These are phyloP conservation scores for Trametes cingulata DNA, from an alignment of 768 basidiomycete species.

Conservation along the genomic window DNA sequence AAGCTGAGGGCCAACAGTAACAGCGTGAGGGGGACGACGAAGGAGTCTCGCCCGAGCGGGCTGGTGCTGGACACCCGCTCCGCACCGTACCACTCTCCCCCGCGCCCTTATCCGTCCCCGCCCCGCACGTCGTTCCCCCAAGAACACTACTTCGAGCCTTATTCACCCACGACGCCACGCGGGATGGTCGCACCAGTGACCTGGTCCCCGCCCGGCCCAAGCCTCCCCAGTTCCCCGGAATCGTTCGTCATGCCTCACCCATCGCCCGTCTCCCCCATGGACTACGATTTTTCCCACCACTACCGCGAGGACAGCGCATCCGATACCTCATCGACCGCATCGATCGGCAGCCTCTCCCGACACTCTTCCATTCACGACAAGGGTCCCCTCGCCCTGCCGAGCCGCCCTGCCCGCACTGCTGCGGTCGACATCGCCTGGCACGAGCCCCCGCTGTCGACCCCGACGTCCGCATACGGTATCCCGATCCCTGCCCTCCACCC, in stretches of 20 bases:
- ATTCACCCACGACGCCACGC: conserved; percentile 1
- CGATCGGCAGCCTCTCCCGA: conserved; percentile 11
- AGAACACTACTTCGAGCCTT: conserved; percentile 1
- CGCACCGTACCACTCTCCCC: neutral
- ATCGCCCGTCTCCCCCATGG: conserved; percentile 5
- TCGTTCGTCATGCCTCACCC: conserved; percentile 2
- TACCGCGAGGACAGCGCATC: conserved; percentile 14
- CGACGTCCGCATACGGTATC: conserved; percentile 1
- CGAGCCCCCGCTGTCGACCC: conserved; percentile 1
- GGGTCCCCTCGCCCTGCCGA: neutral
- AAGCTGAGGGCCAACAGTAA: neutral
- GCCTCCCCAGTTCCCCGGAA: conserved; percentile 9
- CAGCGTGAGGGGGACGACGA: neutral
- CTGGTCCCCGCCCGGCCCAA: neutral
- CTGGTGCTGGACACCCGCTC: conserved; percentile 13
- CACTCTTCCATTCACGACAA: neutral
- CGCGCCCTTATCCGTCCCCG: too few relatives aligned
- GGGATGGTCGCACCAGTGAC: neutral
- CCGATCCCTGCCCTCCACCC: conserved; percentile 9
- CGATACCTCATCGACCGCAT: conserved; percentile 9
- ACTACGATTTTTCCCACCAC: conserved; percentile 9
- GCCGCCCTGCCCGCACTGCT: neutral
- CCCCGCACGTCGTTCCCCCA: neutral
- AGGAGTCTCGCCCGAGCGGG: conserved; percentile 4
- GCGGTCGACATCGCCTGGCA: neutral